Percentiles rank a stretch among this genome's conserved stretches.
These are phyloP conservation scores for Earliella scabrosa DNA, from an alignment of 1,284 basidiomycete species.

Conservation along the genomic window DNA sequence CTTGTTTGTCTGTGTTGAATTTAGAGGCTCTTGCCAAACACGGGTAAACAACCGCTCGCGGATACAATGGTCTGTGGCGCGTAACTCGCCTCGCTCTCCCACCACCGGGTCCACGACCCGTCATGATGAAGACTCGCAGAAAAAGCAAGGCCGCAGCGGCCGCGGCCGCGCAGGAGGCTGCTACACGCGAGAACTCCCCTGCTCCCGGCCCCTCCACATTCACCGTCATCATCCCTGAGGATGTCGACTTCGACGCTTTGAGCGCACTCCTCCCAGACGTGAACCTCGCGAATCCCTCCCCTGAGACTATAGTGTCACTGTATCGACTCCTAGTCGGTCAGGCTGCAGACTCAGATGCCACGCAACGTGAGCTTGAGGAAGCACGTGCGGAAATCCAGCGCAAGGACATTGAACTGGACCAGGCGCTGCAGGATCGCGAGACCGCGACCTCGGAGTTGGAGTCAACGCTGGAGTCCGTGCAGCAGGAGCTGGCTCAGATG, in stretches of 20 bases:
- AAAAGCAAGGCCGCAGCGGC: constrained; percentile 46
- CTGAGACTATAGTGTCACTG: constrained; percentile 60
- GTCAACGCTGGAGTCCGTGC: constrained; percentile 48
- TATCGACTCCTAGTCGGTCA: constrained; percentile 68
- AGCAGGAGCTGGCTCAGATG: constrained; percentile 55
- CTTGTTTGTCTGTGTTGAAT: constrained; percentile 33
- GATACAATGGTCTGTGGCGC: constrained; percentile 19
- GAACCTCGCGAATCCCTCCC: constrained; percentile 56
- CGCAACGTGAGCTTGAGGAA: constrained; percentile 66
- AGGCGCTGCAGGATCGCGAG: constrained; percentile 76
- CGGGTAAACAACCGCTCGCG: constrained; percentile 27
- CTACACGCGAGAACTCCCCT: constrained; percentile 30
- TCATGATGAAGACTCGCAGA: constrained; percentile 45
- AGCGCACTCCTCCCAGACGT: constrained; percentile 55
- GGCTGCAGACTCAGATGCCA: constrained; percentile 53
- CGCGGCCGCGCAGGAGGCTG: constrained; percentile 33
- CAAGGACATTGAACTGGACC: constrained; percentile 80
- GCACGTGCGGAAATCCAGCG: constrained; percentile 63
- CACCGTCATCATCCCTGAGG: constrained; percentile 49
- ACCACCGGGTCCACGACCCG: constrained; percentile 22
- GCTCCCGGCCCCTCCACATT: constrained; percentile 24
- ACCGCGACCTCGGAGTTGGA: constrained; percentile 59
- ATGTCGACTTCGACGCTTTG: constrained; percentile 65
- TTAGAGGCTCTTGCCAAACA: constrained; percentile 33
- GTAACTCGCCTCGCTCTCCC: constrained; percentile 13